Base-by-base conservation (phyloP, 1,139 yeast species). In the Hyphopichia wangnamkhiaoensis region DNA sequence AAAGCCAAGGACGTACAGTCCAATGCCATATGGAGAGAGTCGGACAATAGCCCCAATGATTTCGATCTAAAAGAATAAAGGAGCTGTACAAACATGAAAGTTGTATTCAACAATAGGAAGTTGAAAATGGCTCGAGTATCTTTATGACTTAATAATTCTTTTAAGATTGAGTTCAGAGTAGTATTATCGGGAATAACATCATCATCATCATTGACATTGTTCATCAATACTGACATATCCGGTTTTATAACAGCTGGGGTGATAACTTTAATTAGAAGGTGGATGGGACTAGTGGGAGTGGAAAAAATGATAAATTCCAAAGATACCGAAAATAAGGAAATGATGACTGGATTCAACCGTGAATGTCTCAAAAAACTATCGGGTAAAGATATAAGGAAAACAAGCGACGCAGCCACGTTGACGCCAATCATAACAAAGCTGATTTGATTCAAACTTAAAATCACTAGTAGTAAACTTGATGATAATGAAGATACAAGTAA, bases 81-180 rank as follows among this genome's bases (percentile, higher is more conserved):
- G 48, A 93, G 73, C 63, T 94, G 98, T 33, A 94, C 83, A 54
- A 94, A 79, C 99, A 94, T 94, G 63, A 93, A 94, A 2, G 93
- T 78, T 17, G 95, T 80, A 63, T 94, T 94, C 43, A 94, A 72
- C 43, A 93, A 61, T 37, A 94, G 65, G 54, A 93, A 94, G 45
- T 88, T 85, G 59, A 93, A 91, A 27, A 94, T 94, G 26, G 95
- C 90, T 47, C 87, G 73, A 1, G 97, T 90, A 50, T 90, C 97
- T 19, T 79, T 69, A 51, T 90, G 84, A 33, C 63, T 56, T 37
- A 82, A 66, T 35, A 84, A 56, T 49, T 82, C 67, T 26, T 48
- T 52, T 17, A 66, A 37, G 3, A 64, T 56, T 3, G 65, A 53
- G 12, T 12, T 14, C 5, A 10, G 32, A 19, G 5, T 15, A 10